A percentile compares a stretch with the other conserved stretches of the same genome.
These are phyloP conservation scores for Fusarium sublunatum DNA, from an alignment of 2,329 filamentous ascomycete genomes.

Conservation along the genomic window DNA sequence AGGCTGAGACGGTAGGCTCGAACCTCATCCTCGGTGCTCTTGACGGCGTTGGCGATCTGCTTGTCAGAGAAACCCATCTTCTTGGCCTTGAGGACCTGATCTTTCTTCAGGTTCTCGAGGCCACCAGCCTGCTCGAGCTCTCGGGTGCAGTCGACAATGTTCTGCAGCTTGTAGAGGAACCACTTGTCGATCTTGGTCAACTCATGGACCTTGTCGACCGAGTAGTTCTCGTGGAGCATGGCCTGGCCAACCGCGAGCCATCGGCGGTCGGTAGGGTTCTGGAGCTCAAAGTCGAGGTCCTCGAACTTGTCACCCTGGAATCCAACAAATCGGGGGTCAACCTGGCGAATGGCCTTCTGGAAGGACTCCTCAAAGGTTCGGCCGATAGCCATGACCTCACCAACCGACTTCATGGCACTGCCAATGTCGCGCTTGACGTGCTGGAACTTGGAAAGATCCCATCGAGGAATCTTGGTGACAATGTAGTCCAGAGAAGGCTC, in stretches of 20 bases:
- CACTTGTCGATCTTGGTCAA: conserved; percentile 99
- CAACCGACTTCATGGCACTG: conserved; percentile 98
- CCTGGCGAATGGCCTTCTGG: conserved; percentile 97
- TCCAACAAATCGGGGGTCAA: conserved; percentile 90
- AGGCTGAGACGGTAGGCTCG: conserved; percentile 86
- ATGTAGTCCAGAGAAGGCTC: conserved; percentile 98
- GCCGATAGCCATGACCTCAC: conserved; percentile 99
- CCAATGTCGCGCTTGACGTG: conserved; percentile 98
- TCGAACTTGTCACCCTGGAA: conserved; percentile 97
- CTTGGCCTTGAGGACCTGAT: conserved; percentile 90
- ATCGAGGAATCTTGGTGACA: conserved; percentile 97
- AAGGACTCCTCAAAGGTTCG: conserved; percentile 99
- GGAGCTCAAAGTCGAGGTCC: conserved; percentile 87
- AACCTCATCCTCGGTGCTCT: conserved; percentile 88
- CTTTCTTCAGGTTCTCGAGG: conserved; percentile 86
- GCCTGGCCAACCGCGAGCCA: conserved; percentile 98
- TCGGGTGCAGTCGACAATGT: conserved; percentile 90
- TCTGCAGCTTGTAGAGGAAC: conserved; percentile 98
- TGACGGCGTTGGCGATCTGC: conserved; percentile 89
- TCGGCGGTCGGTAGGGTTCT: conserved; percentile 93
- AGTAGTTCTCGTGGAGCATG: conserved; percentile 96
- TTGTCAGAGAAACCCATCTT: conserved; percentile 97
- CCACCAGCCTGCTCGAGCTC: conserved; percentile 87
- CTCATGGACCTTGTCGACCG: conserved; percentile 90
- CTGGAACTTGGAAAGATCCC: conserved; percentile 99